phyloP scores from a whole-genome alignment of 768 basidiomycete genomes.

The Symmetrospora coprosmae region DNA sequence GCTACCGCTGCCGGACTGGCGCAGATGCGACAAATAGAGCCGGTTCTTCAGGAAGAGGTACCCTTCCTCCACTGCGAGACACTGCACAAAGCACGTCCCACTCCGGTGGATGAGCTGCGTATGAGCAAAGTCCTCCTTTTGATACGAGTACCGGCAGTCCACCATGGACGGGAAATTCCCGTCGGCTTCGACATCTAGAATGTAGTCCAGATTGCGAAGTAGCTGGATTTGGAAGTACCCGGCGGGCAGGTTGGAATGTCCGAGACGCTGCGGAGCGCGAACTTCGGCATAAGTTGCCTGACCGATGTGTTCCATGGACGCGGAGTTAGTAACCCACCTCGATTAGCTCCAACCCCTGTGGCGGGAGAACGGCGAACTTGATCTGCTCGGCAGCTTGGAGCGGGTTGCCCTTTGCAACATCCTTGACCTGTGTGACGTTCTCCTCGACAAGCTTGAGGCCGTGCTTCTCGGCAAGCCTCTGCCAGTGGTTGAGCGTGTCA shows the following conservation, averaged over 20 bases:
- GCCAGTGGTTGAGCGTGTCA: constrained; percentile 68
- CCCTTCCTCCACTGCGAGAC: constrained; percentile 48
- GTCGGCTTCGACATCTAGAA: constrained; percentile 35
- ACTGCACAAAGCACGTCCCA: constrained; percentile 79
- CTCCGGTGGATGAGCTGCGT: constrained; percentile 85
- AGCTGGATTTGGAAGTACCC: constrained; percentile 1
- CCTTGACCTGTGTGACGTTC: constrained; percentile 78
- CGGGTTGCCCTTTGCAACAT: constrained; percentile 45
- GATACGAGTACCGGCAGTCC: constrained; percentile 78
- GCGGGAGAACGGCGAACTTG: neutral
- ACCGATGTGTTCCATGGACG: neutral
- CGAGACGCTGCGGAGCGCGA: too few species aligned
- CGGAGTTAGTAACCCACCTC: neutral
- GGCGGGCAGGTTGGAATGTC: too few species aligned
- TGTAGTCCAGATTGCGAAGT: constrained; percentile 35
- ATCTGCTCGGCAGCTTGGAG: neutral
- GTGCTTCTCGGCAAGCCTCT: constrained; percentile 66
- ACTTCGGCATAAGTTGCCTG: too few species aligned
- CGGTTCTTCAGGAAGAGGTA: constrained; percentile 23
- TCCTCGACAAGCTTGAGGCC: constrained; percentile 72
- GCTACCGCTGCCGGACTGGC: neutral
- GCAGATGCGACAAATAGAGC: constrained; percentile 21
- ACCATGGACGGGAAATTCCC: constrained; percentile 36
- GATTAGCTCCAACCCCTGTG: neutral
- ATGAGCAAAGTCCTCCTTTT: constrained; percentile 56